phyloP scores from a whole-genome alignment of 1,284 basidiomycete species.

The Rhodotorula glutinis region DNA sequence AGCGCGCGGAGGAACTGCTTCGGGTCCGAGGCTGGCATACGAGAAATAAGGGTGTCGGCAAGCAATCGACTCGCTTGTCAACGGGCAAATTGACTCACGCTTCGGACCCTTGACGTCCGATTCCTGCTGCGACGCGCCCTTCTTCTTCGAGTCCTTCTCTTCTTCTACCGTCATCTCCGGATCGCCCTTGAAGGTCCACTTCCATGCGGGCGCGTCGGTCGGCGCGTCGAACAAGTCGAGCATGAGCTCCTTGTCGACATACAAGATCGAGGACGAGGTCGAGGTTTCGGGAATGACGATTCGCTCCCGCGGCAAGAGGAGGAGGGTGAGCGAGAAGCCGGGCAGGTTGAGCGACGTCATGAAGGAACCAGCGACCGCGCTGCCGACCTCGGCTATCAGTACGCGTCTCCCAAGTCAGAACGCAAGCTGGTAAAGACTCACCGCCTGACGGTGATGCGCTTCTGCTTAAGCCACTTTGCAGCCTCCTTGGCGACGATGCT shows the following conservation, averaged over 20 bases:
- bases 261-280: background rate
- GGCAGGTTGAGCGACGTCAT: constrained; percentile 90
- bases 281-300: constrained; percentile 23
- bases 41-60: no score
- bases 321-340: constrained; percentile 83
- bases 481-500: constrained; percentile 54
- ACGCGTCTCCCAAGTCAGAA: no score
- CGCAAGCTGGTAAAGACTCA: constrained; percentile 35
- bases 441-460: constrained; percentile 61
- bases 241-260: constrained; percentile 52
- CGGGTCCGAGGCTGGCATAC: constrained; percentile 38
- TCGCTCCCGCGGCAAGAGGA: constrained; percentile 64
- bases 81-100: constrained; percentile 30
- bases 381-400: no score
- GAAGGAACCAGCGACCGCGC: constrained; percentile 50
- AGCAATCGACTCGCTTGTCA: no score
- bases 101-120: constrained; percentile 29
- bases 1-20: constrained; percentile 60
- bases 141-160: constrained; percentile 28
- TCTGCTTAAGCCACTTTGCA: constrained; percentile 56
- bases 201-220: constrained; percentile 77
- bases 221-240: constrained; percentile 74
- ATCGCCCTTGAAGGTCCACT: constrained; percentile 34
- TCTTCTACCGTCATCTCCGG: constrained; percentile 37
- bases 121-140: constrained; percentile 10